Evolutionary conservation across 352 stramenopile species (phyloP).

Genomic region (Thalassiosira livingstoniorum): DNA sequence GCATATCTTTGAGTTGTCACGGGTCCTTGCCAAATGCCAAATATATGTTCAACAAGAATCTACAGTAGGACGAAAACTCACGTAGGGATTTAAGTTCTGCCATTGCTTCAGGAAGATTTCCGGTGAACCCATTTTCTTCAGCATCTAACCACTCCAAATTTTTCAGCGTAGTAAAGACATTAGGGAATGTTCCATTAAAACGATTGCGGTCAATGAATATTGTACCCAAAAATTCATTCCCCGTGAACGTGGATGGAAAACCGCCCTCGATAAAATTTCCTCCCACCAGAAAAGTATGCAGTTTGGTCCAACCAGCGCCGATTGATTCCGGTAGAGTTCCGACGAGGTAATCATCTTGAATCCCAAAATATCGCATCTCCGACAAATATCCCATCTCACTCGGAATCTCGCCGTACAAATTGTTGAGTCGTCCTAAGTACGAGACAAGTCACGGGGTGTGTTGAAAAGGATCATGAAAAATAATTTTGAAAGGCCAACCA

Average conservation of each 20-base stretch:
- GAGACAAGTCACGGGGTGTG: not conserved
- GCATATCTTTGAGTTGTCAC: too few species aligned
- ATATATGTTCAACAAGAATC: too few species aligned
- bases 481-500: not conserved
- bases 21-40: too few species aligned
- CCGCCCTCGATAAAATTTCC: slow-evolving; percentile 44
- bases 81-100: slow-evolving; percentile 53
- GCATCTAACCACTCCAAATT: slow-evolving; percentile 75
- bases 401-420: slow-evolving; percentile 58
- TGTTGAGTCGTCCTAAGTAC: slow-evolving; percentile 38
- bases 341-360: slow-evolving; percentile 51
- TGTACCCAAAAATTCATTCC: slow-evolving; percentile 69
- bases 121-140: slow-evolving; percentile 64
- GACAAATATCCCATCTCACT: slow-evolving; percentile 47
- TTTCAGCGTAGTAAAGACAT: slow-evolving; percentile 50
- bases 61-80: slow-evolving; percentile 34
- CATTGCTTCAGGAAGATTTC: slow-evolving; percentile 57
- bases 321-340: slow-evolving; percentile 48
- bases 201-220: slow-evolving; percentile 64
- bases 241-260: slow-evolving; percentile 46
- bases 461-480: slow-evolving; percentile 5
- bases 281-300: slow-evolving; percentile 48
- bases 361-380: slow-evolving; percentile 60
- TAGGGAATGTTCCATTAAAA: slow-evolving; percentile 57
- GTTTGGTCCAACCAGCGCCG: slow-evolving; percentile 47